Evolutionary conservation across 2,329 filamentous ascomycete genomes (phyloP).

Genomic region (Pseudogymnoascus sp.): DNA sequence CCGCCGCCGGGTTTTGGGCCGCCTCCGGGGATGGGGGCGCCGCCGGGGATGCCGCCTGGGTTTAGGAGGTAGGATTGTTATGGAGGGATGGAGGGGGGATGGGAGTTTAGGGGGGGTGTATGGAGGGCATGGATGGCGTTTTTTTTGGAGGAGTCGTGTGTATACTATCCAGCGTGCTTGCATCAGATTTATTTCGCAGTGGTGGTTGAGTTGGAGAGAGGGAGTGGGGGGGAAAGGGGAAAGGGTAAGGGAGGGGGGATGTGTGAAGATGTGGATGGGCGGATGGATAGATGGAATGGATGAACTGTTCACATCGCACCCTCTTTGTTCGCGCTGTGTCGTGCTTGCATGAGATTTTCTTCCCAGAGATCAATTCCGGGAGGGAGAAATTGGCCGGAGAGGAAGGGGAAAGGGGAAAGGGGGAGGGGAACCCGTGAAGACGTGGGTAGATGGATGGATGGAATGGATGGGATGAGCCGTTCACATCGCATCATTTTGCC

Average conservation of each 20-base stretch:
- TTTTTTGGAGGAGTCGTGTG: background rate
- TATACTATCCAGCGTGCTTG: background rate
- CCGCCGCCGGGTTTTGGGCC: constrained; percentile 24
- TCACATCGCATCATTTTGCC: background rate
- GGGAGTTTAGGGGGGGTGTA: background rate
- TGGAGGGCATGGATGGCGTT: background rate
- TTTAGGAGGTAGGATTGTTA: background rate
- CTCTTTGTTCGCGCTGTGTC: no score
- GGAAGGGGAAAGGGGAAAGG: no score
- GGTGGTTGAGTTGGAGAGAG: background rate
- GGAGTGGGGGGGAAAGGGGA: background rate
- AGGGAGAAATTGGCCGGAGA: no score
- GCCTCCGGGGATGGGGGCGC: background rate
- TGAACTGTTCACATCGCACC: background rate
- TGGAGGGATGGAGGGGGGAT: background rate
- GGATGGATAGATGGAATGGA: background rate
- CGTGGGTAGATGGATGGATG: no score
- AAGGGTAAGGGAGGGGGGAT: background rate
- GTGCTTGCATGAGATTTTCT: no score
- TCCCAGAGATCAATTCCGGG: no score
- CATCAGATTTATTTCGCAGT: background rate
- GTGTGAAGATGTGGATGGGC: background rate
- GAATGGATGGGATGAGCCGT: no score
- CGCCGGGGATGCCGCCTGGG: constrained; percentile 14
- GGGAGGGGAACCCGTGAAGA: no score